Percentiles rank a stretch among this genome's conserved stretches.
Conservation (phyloP, 257 asterid genomes). For the Solanum lycopersicoides region DNA sequence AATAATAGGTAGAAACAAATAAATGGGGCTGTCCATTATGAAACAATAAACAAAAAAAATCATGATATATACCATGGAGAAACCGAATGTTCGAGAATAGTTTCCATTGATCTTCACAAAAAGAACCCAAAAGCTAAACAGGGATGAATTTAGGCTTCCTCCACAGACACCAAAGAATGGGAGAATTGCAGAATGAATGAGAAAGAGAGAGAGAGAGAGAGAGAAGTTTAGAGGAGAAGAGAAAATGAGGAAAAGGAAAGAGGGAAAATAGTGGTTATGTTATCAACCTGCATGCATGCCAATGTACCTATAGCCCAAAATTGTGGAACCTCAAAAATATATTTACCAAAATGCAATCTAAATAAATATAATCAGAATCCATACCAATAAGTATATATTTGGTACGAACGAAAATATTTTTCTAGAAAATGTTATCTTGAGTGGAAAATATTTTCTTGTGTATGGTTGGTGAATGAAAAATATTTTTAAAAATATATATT, state of each 20-base stretch:
- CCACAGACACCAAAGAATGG: slow-evolving; percentile 36
- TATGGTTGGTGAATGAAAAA: not conserved
- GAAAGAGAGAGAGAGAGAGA: not conserved
- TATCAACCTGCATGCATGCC: slow-evolving; percentile 2
- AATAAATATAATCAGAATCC: not conserved
- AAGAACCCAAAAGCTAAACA: not conserved
- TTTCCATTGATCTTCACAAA: not conserved
- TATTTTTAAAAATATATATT: no score
- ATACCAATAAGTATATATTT: not conserved
- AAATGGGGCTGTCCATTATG: not conserved
- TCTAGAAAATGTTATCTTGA: no score
- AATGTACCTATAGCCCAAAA: not conserved
- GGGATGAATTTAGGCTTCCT: not conserved
- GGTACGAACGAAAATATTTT: not conserved
- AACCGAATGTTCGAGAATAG: not conserved
- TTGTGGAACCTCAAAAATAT: not conserved
- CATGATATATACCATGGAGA: not conserved
- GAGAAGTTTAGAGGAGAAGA: slow-evolving; percentile 8
- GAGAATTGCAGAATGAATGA: slow-evolving; percentile 14
- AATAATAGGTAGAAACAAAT: not conserved
- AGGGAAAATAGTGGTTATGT: slow-evolving; percentile 16
- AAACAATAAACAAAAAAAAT: not conserved
- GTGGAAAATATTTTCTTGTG: not conserved
- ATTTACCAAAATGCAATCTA: not conserved
- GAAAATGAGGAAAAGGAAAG: not conserved